Evolutionary conservation across 495 filamentous ascomycete species (phyloP).

Genomic region (Neurospora sublineolata): DNA sequence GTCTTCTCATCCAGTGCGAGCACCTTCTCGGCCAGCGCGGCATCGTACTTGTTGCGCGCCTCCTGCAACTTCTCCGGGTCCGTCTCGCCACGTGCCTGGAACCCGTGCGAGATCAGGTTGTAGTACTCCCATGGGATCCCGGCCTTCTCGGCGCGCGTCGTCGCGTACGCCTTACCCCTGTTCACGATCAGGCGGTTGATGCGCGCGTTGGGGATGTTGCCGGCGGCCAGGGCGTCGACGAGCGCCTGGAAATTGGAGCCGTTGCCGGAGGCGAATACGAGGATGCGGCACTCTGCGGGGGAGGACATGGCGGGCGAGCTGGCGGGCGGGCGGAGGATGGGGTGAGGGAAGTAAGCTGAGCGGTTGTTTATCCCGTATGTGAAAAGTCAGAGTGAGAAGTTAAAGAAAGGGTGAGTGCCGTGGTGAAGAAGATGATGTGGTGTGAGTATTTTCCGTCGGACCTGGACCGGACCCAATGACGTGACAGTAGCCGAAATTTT

Average conservation of each 20-base stretch:
- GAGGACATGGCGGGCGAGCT: background rate
- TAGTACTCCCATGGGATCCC: slow-evolving; percentile 75
- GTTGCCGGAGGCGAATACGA: slow-evolving; percentile 49
- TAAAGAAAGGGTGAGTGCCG: background rate
- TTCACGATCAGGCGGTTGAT: slow-evolving; percentile 78
- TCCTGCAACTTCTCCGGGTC: slow-evolving; percentile 43
- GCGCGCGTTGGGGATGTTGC: slow-evolving; percentile 43
- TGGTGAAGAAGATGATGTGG: background rate
- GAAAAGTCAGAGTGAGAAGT: background rate
- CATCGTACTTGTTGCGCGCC: slow-evolving; percentile 63
- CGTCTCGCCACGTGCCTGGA: slow-evolving; percentile 40
- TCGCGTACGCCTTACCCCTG: slow-evolving; percentile 66
- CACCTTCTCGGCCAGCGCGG: slow-evolving; percentile 62
- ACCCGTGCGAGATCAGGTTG: slow-evolving; percentile 60
- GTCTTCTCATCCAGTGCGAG: slow-evolving; percentile 35
- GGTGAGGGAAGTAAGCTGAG: background rate
- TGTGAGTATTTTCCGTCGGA: background rate
- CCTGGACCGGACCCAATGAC: background rate
- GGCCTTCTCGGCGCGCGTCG: slow-evolving; percentile 56
- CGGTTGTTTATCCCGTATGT: too few relatives aligned
- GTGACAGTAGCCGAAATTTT: background rate
- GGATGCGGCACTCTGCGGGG: slow-evolving; percentile 20
- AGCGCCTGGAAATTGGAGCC: slow-evolving; percentile 87
- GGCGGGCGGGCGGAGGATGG: background rate
- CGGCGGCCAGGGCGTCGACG: slow-evolving; percentile 56